Percentiles rank a stretch among this genome's conserved stretches.
These are phyloP conservation scores for Malbranchea zuffiana DNA, from an alignment of 2,329 filamentous ascomycete species.

Conservation along the genomic window DNA sequence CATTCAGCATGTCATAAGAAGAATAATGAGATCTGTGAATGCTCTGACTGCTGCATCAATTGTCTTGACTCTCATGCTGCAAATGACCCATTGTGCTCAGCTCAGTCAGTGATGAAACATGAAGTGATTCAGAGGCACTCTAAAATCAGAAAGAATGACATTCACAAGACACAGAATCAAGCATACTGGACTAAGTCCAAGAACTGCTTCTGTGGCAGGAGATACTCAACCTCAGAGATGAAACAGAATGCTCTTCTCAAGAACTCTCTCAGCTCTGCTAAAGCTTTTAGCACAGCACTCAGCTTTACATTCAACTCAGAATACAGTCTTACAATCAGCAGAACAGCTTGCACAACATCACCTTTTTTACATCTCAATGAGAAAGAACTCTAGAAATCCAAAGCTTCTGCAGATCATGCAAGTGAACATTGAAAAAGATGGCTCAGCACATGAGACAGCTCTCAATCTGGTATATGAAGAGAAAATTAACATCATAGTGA, in stretches of 20 bases:
- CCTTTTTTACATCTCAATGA: background rate
- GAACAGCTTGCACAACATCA: background rate
- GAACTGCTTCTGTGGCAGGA: background rate
- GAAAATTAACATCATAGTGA: background rate
- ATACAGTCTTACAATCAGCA: background rate
- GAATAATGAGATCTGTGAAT: background rate
- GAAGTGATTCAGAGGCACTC: background rate
- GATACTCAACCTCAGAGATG: background rate
- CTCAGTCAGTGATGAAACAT: background rate
- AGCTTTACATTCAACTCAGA: background rate
- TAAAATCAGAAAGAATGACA: background rate
- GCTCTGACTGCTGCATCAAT: background rate
- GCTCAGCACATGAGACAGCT: constrained; percentile 1
- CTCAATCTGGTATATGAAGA: constrained; percentile 1
- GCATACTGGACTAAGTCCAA: constrained; percentile 1
- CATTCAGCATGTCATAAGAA: constrained; percentile 2
- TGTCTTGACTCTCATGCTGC: constrained; percentile 1
- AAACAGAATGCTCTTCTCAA: background rate
- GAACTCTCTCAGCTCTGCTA: background rate
- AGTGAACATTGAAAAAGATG: background rate
- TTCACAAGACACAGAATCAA: background rate
- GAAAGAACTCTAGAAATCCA: background rate
- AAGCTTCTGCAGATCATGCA: background rate
- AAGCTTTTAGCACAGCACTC: background rate
- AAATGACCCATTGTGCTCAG: background rate